Evolutionary conservation across 2,329 filamentous ascomycete genomes (phyloP).

Genomic region (Aspergillus pseudoglaucus): DNA sequence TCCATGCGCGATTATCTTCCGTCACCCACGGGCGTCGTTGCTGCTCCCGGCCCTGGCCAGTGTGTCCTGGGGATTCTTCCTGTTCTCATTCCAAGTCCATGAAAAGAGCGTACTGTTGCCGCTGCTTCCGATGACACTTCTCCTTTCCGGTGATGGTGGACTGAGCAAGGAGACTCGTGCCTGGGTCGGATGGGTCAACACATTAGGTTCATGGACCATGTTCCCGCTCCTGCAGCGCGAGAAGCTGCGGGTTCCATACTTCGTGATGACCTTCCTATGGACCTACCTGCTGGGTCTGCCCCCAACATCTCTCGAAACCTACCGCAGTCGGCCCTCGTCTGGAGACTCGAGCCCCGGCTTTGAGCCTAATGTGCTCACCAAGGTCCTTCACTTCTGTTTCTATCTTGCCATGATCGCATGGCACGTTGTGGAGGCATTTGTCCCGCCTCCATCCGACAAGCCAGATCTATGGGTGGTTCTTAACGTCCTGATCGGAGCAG

Average conservation of each 20-base stretch:
- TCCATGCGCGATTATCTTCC: constrained; percentile 71
- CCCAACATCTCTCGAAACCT: constrained; percentile 64
- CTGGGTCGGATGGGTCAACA: constrained; percentile 95
- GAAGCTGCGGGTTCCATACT: constrained; percentile 75
- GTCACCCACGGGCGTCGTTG: constrained; percentile 68
- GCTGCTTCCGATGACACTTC: constrained; percentile 83
- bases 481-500: constrained; percentile 80
- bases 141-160: constrained; percentile 72
- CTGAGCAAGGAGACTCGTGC: constrained; percentile 68
- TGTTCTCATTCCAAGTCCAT: constrained; percentile 97
- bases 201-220: constrained; percentile 86
- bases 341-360: constrained; percentile 33
- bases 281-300: constrained; percentile 84
- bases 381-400: constrained; percentile 66
- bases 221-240: constrained; percentile 85
- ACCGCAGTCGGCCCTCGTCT: constrained; percentile 45
- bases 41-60: constrained; percentile 74
- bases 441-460: constrained; percentile 64
- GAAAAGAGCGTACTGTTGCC: constrained; percentile 95
- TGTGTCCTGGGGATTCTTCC: constrained; percentile 92
- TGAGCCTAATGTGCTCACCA: constrained; percentile 52
- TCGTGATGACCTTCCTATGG: constrained; percentile 79
- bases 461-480: constrained; percentile 92
- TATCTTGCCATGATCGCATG: constrained; percentile 73
- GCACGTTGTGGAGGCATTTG: constrained; percentile 68